phyloP scores from a whole-genome alignment of 2,329 filamentous ascomycete genomes.

The Trichophyton schoenleinii region DNA sequence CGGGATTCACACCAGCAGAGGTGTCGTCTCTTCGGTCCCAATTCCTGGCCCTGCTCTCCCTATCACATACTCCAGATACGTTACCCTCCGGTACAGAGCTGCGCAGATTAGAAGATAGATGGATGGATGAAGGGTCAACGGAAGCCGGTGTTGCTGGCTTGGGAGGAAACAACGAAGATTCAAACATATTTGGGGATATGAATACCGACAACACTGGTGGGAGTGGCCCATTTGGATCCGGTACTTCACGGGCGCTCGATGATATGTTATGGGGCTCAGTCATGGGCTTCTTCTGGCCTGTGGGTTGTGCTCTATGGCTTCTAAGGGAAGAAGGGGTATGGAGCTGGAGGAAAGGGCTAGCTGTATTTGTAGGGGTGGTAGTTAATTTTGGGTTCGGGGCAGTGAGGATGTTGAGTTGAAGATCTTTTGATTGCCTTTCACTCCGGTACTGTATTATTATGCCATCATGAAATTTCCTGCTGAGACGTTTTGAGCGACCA shows the following conservation, averaged over 20 bases:
- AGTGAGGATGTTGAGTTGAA: constrained; percentile 43
- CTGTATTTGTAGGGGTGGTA: constrained; percentile 71
- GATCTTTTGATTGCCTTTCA: neutral
- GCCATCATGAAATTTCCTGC: neutral
- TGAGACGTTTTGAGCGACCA: neutral
- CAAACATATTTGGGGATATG: constrained; percentile 30
- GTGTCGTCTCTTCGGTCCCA: constrained; percentile 75
- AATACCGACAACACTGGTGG: constrained; percentile 11
- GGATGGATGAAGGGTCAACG: constrained; percentile 59
- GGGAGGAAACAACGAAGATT: constrained; percentile 21
- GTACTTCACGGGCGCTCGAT: constrained; percentile 46
- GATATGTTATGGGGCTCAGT: constrained; percentile 78
- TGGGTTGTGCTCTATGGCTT: constrained; percentile 75
- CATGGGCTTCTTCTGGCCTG: constrained; percentile 88
- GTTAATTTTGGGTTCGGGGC: constrained; percentile 68
- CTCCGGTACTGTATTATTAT: neutral
- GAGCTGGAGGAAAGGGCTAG: constrained; percentile 70
- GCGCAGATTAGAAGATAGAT: constrained; percentile 70
- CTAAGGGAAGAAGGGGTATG: constrained; percentile 79
- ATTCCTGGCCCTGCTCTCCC: constrained; percentile 72
- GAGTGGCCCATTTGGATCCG: constrained; percentile 18
- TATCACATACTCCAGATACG: constrained; percentile 73
- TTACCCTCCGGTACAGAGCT: constrained; percentile 70
- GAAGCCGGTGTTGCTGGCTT: constrained; percentile 28
- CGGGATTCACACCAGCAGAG: constrained; percentile 73